Evolutionary conservation across 768 basidiomycete genomes (phyloP).

Genomic region (Mycena rosella): DNA sequence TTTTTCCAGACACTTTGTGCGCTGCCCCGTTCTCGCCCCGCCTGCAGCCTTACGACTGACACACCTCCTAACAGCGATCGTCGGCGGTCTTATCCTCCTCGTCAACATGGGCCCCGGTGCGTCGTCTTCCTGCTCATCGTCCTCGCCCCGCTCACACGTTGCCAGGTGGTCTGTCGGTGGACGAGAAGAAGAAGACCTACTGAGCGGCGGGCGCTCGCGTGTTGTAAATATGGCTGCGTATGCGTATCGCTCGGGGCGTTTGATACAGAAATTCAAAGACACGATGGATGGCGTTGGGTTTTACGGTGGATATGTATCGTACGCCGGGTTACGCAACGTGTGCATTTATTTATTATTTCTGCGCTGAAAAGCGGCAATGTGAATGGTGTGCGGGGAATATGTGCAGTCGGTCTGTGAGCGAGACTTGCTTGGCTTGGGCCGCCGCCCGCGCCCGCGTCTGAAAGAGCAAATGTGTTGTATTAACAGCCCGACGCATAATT

Average conservation of each 20-base stretch:
- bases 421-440: no score
- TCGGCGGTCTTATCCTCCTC: conserved; percentile 95
- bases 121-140: conserved; percentile 37
- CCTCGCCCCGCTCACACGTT: conserved; percentile 6
- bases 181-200: conserved; percentile 99
- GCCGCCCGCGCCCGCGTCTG: no score
- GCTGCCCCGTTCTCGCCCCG: conserved; percentile 38
- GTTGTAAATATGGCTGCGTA: conserved; percentile 21
- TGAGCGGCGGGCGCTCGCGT: conserved; percentile 46
- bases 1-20: conserved; percentile 97
- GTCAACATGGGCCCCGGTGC: conserved; percentile 98
- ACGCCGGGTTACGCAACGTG: background rate
- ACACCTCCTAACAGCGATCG: conserved; percentile 70
- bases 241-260: conserved; percentile 13
- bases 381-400: background rate
- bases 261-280: conserved; percentile 19
- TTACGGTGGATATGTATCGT: background rate
- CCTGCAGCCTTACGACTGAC: conserved; percentile 2
- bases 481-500: no score
- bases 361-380: background rate
- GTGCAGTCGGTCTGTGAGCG: no score
- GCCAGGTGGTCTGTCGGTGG: conserved; percentile 92
- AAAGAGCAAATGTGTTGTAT: no score
- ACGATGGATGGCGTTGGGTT: conserved; percentile 1
- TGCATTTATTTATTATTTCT: conserved; percentile 7